Evolutionary conservation across 2,329 filamentous ascomycete genomes (phyloP).

Genomic region (Fusarium veterinarium): DNA sequence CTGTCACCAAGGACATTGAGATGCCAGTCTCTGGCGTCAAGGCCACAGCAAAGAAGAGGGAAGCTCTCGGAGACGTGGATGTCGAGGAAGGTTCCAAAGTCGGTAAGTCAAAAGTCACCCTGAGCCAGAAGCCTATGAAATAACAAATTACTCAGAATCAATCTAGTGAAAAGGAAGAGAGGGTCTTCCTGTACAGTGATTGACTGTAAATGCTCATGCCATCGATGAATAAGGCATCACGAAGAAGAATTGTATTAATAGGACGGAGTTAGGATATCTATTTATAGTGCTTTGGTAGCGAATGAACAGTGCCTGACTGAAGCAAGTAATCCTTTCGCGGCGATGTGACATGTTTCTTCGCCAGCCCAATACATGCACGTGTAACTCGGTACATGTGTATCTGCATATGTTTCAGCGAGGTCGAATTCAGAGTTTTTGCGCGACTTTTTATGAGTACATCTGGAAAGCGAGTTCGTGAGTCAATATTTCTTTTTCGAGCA

Average conservation of each 20-base stretch:
- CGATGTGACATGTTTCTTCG: not conserved
- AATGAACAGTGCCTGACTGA: not conserved
- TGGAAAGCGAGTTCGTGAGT: not conserved
- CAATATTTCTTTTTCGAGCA: not conserved
- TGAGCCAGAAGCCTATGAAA: not conserved
- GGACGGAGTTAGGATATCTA: not conserved
- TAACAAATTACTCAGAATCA: constrained; percentile 15
- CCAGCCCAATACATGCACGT: not conserved
- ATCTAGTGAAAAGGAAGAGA: constrained; percentile 16
- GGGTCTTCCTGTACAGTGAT: not conserved
- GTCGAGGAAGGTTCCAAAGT: not conserved
- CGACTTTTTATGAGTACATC: not conserved
- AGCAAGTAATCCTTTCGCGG: not conserved
- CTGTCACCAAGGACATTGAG: constrained; percentile 8
- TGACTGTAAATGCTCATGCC: constrained; percentile 10
- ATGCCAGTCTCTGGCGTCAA: not conserved
- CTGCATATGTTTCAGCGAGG: not conserved
- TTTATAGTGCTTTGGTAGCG: not conserved
- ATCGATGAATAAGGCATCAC: not conserved
- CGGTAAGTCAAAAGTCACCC: not conserved
- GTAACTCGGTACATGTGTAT: not conserved
- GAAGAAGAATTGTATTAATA: not conserved
- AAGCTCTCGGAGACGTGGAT: not conserved
- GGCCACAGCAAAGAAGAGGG: constrained; percentile 1
- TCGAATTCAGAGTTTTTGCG: not conserved